These are phyloP conservation scores for Triangularia setosa DNA, from an alignment of 2,329 filamentous ascomycete species.

Conservation along the genomic window DNA sequence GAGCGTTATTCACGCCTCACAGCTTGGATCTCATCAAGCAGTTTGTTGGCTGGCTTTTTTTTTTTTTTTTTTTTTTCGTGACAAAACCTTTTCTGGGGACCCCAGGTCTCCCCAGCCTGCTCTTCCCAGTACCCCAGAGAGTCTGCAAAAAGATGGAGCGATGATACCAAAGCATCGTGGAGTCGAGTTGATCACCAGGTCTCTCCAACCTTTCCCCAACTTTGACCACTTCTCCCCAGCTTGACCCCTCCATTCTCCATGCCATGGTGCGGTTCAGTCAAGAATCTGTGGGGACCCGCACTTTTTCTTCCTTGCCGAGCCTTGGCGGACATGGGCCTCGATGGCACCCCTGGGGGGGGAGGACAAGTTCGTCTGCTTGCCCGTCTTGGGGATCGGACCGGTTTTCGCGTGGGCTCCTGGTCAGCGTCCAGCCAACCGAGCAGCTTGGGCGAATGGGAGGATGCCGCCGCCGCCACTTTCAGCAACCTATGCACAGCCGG, in stretches of 20 bases:
- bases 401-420: constrained; percentile 21
- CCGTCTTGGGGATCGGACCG: constrained; percentile 23
- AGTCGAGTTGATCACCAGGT: constrained; percentile 17
- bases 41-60: background rate
- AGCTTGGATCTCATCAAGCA: too few relatives aligned
- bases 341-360: background rate
- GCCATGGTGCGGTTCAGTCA: background rate
- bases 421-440: constrained; percentile 13
- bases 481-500: constrained; percentile 16
- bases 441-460: constrained; percentile 19
- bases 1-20: too few relatives aligned
- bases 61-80: background rate
- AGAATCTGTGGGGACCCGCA: constrained; percentile 2
- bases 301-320: constrained; percentile 19
- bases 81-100: background rate
- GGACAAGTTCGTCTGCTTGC: constrained; percentile 7
- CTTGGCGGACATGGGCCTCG: constrained; percentile 16
- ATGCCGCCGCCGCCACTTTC: constrained; percentile 11
- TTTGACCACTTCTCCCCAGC: constrained; percentile 15
- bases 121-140: background rate
- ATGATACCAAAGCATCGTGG: constrained; percentile 12
- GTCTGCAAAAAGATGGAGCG: constrained; percentile 1
- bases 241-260: background rate
- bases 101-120: background rate
- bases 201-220: constrained; percentile 26